Evolutionary conservation across 176 grass and related monocot genomes (phyloP), one percentile per base, ranked within the genome.

Genomic region (Aegilops speltoides): DNA sequence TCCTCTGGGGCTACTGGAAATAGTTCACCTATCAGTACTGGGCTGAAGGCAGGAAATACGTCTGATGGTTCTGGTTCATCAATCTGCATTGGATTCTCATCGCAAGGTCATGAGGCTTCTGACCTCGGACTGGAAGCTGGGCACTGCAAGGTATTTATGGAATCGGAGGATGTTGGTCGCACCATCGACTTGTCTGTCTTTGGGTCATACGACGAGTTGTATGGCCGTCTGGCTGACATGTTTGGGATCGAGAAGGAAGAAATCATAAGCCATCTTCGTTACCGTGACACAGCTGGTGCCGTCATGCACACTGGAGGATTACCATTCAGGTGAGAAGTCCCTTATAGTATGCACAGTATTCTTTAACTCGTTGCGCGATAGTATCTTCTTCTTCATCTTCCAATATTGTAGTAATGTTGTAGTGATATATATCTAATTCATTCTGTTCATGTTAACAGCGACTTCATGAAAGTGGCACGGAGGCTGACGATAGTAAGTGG

Each of bases 141-240:
- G 4, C 89, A 89, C 67, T 95, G 94, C 89, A 95, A 90, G 57
- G 88, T 93, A 40, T 90, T 93, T 76, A 81, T 91, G 86, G 92
- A 95, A 86, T 93, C 89, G 5, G 94, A 95, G 82, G 91, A 95
- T 83, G 84, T 95, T 22, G 91, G 94, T 81, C 94, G 91, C 64
- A 95, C 89, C 54, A 92, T 95, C 2, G 89, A 95, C 37, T 56
- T 95, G 3, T 93, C 91, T 36, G 87, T 89, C 28, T 91, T 95
- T 31, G 87, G 82, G 3, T 93, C 94, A 37, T 95, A 95, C 3
- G 94, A 95, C 85, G 94, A 95, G 63, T 19, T 95, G 38, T 93
- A 95, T 19, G 62, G 84, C 25, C 91, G 80, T 76, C 61, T 95
- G 63, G 89, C 87, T 68, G 91, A 93, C 56, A 95, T 95, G 94